phyloP scores from a whole-genome alignment of 208 protist genomes.

The Leishmania tarentolae region DNA sequence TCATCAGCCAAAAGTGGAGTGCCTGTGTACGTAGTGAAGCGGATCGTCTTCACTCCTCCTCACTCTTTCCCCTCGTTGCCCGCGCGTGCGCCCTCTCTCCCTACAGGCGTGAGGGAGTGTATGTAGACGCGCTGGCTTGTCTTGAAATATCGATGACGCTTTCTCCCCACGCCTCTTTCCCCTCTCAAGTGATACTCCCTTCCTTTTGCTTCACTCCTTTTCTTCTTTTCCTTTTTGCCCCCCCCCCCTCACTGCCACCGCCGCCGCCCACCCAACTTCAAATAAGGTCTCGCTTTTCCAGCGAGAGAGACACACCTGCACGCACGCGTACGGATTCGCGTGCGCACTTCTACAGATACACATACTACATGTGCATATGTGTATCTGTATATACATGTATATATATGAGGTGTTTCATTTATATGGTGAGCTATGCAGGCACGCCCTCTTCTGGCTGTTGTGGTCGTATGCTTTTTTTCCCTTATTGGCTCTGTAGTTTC shows the following conservation, averaged over 20 bases:
- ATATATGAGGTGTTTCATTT: too few relatives aligned
- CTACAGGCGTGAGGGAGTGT: neutral
- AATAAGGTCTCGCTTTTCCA: neutral
- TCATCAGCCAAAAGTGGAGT: neutral
- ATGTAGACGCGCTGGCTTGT: neutral
- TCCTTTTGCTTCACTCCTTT: neutral
- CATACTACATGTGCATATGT: neutral
- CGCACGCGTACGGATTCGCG: neutral
- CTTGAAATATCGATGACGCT: neutral
- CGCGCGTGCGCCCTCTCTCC: neutral
- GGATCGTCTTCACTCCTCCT: neutral
- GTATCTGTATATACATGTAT: neutral
- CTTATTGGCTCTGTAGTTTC: neutral
- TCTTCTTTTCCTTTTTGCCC: neutral
- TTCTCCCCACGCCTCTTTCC: neutral
- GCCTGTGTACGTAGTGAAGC: neutral
- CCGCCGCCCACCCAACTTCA: neutral
- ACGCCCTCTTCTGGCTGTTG: neutral
- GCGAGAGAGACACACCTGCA: neutral
- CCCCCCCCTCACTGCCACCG: neutral
- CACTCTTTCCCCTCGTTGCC: neutral
- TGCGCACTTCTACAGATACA: neutral
- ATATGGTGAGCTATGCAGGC: neutral
- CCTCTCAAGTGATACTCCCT: neutral
- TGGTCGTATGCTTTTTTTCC: neutral